Percentiles rank a stretch among this genome's conserved stretches.
Conservation (phyloP, 2,329 filamentous ascomycete species). For the Ophiocordyceps unilateralis region DNA sequence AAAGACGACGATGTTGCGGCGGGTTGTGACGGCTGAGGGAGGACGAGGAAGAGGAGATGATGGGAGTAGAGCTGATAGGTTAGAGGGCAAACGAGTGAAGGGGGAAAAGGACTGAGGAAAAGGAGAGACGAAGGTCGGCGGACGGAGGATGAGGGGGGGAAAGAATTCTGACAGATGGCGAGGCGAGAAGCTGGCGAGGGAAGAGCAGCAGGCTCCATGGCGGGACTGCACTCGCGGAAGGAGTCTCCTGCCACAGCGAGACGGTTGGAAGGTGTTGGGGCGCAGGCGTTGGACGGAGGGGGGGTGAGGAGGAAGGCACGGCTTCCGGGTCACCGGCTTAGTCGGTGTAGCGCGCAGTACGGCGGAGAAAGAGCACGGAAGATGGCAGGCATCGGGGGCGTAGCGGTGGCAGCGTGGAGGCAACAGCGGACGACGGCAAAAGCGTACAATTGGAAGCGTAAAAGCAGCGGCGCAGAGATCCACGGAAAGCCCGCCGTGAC, state of each 20-base stretch:
- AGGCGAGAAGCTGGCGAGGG: background rate
- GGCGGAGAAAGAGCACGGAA: background rate
- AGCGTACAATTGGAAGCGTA: no score
- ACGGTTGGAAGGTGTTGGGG: background rate
- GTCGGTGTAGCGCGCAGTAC: background rate
- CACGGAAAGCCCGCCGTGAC: no score
- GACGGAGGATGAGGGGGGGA: background rate
- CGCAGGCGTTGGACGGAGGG: background rate
- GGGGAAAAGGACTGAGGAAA: background rate
- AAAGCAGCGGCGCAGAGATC: no score
- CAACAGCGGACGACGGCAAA: no score
- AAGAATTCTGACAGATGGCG: background rate
- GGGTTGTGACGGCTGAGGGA: background rate
- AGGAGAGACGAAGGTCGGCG: background rate
- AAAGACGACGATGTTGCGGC: background rate
- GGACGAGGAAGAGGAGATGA: constrained; percentile 5
- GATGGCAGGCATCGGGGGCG: background rate
- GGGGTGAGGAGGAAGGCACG: background rate
- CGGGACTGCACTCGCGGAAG: background rate
- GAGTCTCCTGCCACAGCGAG: background rate
- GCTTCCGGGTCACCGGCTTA: background rate
- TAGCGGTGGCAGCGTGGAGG: no score
- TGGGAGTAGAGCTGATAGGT: constrained; percentile 2
- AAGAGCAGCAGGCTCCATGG: background rate
- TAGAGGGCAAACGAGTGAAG: constrained; percentile 2